Conservation (phyloP, 1,284 basidiomycete genomes). For the Rhodotorula sp. region DNA sequence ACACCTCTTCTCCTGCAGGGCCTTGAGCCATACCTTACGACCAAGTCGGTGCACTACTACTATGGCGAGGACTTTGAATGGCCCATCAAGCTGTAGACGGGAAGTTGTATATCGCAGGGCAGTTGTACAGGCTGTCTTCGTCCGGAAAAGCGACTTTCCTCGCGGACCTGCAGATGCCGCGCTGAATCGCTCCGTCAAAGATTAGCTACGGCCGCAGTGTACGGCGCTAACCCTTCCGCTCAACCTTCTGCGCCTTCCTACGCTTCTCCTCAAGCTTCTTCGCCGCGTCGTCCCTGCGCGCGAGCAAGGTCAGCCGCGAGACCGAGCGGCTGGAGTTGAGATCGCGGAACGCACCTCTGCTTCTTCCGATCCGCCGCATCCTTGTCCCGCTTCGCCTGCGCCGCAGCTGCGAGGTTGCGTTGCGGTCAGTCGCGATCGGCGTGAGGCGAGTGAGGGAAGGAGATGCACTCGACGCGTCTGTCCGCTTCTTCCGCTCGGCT, state of each 20-base stretch:
- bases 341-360: slow-evolving; percentile 28
- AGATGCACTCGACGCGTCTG: background rate
- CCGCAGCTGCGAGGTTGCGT: slow-evolving; percentile 15
- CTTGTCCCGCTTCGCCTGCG: slow-evolving; percentile 36
- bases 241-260: slow-evolving; percentile 39
- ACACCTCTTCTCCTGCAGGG: too few relatives aligned
- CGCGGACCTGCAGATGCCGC: too few relatives aligned
- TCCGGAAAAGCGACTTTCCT: too few relatives aligned
- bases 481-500: slow-evolving; percentile 10
- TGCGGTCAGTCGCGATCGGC: background rate
- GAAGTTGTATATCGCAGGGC: too few relatives aligned
- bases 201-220: background rate
- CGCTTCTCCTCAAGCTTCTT: slow-evolving; percentile 41
- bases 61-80: too few relatives aligned
- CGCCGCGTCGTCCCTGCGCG: slow-evolving; percentile 34
- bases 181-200: too few relatives aligned
- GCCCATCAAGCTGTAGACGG: too few relatives aligned
- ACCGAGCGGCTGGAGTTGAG: too few relatives aligned
- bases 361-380: slow-evolving; percentile 40
- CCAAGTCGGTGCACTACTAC: too few relatives aligned
- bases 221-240: slow-evolving; percentile 16
- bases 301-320: background rate
- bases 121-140: too few relatives aligned
- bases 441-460: too few relatives aligned
- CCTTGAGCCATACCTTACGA: too few relatives aligned